Evolutionary conservation across 345 rosid genomes (phyloP).

Genomic region (Abelmoschus esculentus): DNA sequence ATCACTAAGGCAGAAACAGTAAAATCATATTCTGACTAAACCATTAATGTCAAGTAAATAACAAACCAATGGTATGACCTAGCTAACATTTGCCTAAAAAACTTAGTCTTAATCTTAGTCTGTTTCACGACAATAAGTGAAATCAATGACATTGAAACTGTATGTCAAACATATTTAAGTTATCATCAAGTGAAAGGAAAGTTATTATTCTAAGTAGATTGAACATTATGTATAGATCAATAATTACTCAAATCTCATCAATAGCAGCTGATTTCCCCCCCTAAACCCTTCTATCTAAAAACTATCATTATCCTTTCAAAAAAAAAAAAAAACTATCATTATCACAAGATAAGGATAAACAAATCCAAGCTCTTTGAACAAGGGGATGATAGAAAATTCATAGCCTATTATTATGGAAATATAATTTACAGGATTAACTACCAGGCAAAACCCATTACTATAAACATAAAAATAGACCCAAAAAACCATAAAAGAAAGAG

Average conservation of each 20-base stretch:
- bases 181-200: background rate
- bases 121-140: background rate
- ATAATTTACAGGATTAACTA: background rate
- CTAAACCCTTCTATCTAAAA: background rate
- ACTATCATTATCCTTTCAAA: no score
- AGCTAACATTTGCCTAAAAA: background rate
- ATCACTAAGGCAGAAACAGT: background rate
- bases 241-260: background rate
- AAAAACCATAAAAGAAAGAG: background rate
- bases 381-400: background rate
- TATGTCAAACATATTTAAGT: background rate
- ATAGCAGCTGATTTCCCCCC: background rate
- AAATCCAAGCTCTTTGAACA: background rate
- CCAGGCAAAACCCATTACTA: background rate
- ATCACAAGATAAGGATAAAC: no score
- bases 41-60: no score
- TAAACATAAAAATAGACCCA: background rate
- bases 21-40: background rate
- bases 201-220: background rate
- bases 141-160: background rate
- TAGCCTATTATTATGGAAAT: background rate
- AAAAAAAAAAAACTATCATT: no score
- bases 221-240: background rate
- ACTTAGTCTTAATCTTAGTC: background rate
- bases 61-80: no score